Evolutionary conservation across 108 stramenopile genomes (phyloP).

Genomic region (Mediolabrus comicus): DNA sequence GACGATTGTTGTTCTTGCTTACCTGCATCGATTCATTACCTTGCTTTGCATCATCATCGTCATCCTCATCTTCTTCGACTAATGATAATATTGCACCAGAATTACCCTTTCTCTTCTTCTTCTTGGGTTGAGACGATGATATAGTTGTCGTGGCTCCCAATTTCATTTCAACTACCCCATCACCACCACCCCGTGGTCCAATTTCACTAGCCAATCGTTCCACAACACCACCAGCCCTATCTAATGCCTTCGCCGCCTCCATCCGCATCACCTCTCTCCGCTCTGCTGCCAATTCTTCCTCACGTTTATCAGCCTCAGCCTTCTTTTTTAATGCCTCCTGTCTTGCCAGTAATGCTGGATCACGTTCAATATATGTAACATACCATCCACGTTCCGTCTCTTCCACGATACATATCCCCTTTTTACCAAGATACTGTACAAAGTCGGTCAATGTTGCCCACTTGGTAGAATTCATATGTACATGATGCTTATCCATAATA

Average conservation of each 20-base stretch:
- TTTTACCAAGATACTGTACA: constrained; percentile 96
- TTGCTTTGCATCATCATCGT: constrained; percentile 30
- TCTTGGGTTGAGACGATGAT: neutral
- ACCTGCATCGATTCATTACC: neutral
- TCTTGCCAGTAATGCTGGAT: constrained; percentile 63
- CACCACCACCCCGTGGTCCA: constrained; percentile 37
- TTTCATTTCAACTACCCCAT: constrained; percentile 36
- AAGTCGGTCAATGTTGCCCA: constrained; percentile 95
- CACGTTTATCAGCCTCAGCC: constrained; percentile 59
- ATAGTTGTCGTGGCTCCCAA: constrained; percentile 13
- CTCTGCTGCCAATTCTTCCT: constrained; percentile 49
- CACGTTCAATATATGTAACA: constrained; percentile 94
- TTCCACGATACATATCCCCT: constrained; percentile 88
- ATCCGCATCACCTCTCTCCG: constrained; percentile 61
- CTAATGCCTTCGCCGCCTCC: constrained; percentile 80
- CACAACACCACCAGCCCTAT: constrained; percentile 60
- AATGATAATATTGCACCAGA: constrained; percentile 26
- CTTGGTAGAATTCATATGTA: constrained; percentile 98
- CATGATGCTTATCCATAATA: constrained; percentile 95
- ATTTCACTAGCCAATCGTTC: constrained; percentile 58
- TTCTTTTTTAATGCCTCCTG: constrained; percentile 48
- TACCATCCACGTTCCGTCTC: constrained; percentile 98
- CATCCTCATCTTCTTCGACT: constrained; percentile 47
- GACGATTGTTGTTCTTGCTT: neutral
- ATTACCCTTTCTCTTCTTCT: constrained; percentile 24